A percentile compares a stretch with the other conserved stretches of the same genome.
These are phyloP conservation scores for Wallacemonas sp. DNA, from an alignment of 208 protist genomes.

Conservation along the genomic window DNA sequence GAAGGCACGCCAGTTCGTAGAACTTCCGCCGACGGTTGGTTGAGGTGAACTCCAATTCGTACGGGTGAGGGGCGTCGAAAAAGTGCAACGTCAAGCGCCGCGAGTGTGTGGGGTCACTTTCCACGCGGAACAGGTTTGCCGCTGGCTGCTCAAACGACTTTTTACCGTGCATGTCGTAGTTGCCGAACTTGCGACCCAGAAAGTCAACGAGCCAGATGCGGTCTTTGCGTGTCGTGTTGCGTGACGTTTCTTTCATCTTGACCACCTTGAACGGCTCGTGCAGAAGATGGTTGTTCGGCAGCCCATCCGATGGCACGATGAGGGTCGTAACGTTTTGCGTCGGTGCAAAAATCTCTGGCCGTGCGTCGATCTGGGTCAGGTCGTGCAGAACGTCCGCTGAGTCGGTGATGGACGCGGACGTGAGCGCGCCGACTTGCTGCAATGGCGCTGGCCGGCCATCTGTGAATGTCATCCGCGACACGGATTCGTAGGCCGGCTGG, in stretches of 20 bases:
- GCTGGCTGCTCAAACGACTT: conserved; percentile 48
- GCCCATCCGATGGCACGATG: conserved; percentile 59
- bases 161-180: conserved; percentile 49
- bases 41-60: conserved; percentile 67
- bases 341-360: conserved; percentile 46
- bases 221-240: conserved; percentile 37
- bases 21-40: conserved; percentile 56
- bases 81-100: conserved; percentile 66
- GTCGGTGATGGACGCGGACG: neutral
- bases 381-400: conserved; percentile 18
- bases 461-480: neutral
- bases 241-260: conserved; percentile 38
- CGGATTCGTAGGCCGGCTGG: too few species aligned
- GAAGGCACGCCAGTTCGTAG: conserved; percentile 69
- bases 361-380: conserved; percentile 25
- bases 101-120: conserved; percentile 43
- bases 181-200: conserved; percentile 48
- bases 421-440: neutral
- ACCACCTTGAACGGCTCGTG: conserved; percentile 63
- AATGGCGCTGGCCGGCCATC: conserved; percentile 1
- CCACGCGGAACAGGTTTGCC: conserved; percentile 67
- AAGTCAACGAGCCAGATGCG: conserved; percentile 78
- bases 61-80: conserved; percentile 70
- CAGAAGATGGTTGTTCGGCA: conserved; percentile 70
- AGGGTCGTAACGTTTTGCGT: conserved; percentile 32